Percentiles rank a stretch among this genome's conserved stretches.
Conservation (phyloP, 2,329 filamentous ascomycete species). For the Gaeumannomyces sp. region DNA sequence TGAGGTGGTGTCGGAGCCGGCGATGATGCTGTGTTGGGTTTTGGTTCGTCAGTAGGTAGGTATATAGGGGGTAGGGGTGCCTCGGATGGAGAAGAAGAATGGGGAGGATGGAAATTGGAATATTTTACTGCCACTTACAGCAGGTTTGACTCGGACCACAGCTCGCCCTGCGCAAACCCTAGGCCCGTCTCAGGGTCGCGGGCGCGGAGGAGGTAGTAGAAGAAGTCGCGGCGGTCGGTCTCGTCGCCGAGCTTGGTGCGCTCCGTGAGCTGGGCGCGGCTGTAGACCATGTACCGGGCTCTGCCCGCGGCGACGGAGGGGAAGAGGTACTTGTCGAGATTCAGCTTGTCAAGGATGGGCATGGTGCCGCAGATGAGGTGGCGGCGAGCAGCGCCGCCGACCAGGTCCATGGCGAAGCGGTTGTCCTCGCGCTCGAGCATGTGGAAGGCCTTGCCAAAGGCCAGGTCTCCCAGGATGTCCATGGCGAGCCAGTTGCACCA, state of each 20-base stretch:
- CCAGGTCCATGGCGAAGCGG: slow-evolving; percentile 59
- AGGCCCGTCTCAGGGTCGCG: slow-evolving; percentile 65
- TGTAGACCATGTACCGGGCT: slow-evolving; percentile 66
- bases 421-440: slow-evolving; percentile 55
- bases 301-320: slow-evolving; percentile 59
- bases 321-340: slow-evolving; percentile 63
- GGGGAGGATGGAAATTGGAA: not conserved
- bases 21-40: slow-evolving; percentile 47
- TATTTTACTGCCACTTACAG: slow-evolving; percentile 36
- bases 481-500: slow-evolving; percentile 58
- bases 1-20: slow-evolving; percentile 66
- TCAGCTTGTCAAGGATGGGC: slow-evolving; percentile 60
- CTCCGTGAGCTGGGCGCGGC: slow-evolving; percentile 59
- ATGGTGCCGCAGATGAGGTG: slow-evolving; percentile 68
- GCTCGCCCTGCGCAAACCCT: slow-evolving; percentile 58
- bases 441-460: slow-evolving; percentile 56
- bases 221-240: slow-evolving; percentile 66
- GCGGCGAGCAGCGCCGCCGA: slow-evolving; percentile 61
- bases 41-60: slow-evolving; percentile 3
- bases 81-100: not conserved
- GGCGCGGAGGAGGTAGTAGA: slow-evolving; percentile 67
- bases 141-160: slow-evolving; percentile 66
- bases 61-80: slow-evolving; percentile 4
- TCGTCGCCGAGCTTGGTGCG: slow-evolving; percentile 58
- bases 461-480: slow-evolving; percentile 56